These are phyloP conservation scores for Harringtonia lauricola DNA, from an alignment of 2,329 filamentous ascomycete genomes.

Conservation along the genomic window DNA sequence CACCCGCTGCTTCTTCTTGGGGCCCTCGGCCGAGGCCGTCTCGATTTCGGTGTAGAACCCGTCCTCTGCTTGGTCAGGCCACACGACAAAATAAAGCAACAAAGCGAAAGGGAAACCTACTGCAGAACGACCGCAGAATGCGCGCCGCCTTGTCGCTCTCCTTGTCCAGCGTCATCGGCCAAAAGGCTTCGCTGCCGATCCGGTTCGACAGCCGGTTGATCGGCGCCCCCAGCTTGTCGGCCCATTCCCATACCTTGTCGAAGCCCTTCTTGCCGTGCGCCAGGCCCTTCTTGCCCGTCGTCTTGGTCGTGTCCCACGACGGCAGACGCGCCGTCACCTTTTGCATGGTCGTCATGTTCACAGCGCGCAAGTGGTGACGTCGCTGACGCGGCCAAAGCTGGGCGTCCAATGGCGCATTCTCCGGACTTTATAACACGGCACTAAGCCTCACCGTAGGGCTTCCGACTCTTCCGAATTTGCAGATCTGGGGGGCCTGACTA, in stretches of 20 bases:
- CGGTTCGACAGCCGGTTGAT: slow-evolving; percentile 12
- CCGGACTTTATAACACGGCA: not conserved
- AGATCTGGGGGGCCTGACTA: not conserved
- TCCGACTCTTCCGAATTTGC: not conserved
- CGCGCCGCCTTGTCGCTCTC: slow-evolving; percentile 68
- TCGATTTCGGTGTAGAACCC: slow-evolving; percentile 34
- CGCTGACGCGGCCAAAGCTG: too few relatives aligned
- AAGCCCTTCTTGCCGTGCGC: slow-evolving; percentile 51
- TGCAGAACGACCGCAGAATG: slow-evolving; percentile 64
- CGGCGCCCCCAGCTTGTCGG: slow-evolving; percentile 44
- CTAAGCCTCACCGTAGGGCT: not conserved
- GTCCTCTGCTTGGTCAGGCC: slow-evolving; percentile 32
- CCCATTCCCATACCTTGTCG: slow-evolving; percentile 58
- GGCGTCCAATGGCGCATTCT: too few relatives aligned
- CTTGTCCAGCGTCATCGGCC: slow-evolving; percentile 62
- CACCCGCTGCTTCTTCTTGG: slow-evolving; percentile 25
- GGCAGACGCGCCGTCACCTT: slow-evolving; percentile 22
- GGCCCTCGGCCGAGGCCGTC: slow-evolving; percentile 9
- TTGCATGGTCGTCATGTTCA: slow-evolving; percentile 22
- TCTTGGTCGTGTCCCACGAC: slow-evolving; percentile 44
- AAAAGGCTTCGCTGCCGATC: slow-evolving; percentile 62
- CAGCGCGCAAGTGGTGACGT: not conserved
- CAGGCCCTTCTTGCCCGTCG: slow-evolving; percentile 8
- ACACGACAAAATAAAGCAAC: too few relatives aligned
- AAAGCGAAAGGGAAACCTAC: too few relatives aligned